Base-by-base conservation (phyloP, 768 basidiomycete genomes). In the Scleroderma citrinum region DNA sequence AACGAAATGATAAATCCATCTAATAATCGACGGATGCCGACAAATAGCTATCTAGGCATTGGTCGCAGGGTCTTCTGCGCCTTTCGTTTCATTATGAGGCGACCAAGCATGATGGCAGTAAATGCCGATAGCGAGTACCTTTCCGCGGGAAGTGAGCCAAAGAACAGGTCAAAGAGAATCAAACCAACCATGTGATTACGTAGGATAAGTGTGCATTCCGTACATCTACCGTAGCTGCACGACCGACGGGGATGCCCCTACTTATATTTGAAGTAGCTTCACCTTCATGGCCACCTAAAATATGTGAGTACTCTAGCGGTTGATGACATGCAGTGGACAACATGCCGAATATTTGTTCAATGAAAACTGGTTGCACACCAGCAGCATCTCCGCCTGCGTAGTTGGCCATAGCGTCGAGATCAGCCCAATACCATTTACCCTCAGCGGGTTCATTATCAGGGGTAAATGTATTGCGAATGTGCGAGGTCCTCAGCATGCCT, bases 161-260 rank as follows among this genome's bases (percentile, higher is more conserved):
- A 52, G 36, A 37, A 38, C 38, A 30, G 29, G 39, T 13, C 35
- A 20, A 13, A 46, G 40, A 8, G 5, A 49, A 5, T 34, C 31
- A 49, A 31, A 61, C 76, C 31, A 62, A 93, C 96, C 96, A 99
- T 11, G 94, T 99, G 13, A 87, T 78, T 4, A 96, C 91, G 68
- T 99, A 99, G 11, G 92, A 93, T 7, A 90, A 75, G 70, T 99
- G 96, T 32, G 91, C 81, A 66, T 99, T 99, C 42, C 96, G 77
- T 39, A 99, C 70, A 59, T 97, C 92, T 21, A 97, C 82, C 2
- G 80, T 80, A 3, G 92, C 80, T 20, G 84, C 67, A 44, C 92
- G 81, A 36, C 95, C 96, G 40, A 98, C 71, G 3, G 96, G 96
- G 40, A 86, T 74, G 13, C 93, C 96, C 51, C 80, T 83, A 5